Conservation (phyloP, 192 early-diverging fungal species). For the Coemansia guatemalensis region DNA sequence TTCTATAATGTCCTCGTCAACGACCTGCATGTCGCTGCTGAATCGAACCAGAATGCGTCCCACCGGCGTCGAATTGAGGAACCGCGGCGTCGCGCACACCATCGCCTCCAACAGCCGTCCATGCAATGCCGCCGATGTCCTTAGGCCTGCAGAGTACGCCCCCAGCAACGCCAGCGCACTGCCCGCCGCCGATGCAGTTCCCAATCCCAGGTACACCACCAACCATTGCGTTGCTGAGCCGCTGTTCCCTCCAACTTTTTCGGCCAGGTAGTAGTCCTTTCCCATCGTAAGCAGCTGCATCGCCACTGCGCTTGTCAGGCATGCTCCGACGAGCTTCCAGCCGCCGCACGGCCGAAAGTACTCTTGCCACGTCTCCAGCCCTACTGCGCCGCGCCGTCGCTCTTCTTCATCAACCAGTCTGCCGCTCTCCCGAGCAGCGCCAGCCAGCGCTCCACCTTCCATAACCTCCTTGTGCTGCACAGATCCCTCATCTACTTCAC, state of each 20-base stretch:
- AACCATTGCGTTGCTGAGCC: conserved; percentile 18
- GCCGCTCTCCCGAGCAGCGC: conserved; percentile 40
- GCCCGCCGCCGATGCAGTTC: conserved; percentile 11
- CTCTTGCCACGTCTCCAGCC: conserved; percentile 64
- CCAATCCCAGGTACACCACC: conserved; percentile 19
- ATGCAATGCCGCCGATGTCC: conserved; percentile 58
- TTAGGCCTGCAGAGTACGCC: conserved; percentile 22
- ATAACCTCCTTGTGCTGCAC: background rate
- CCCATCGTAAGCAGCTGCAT: conserved; percentile 52
- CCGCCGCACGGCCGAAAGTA: conserved; percentile 73
- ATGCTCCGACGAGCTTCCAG: conserved; percentile 51
- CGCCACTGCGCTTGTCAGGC: conserved; percentile 53
- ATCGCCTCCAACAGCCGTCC: conserved; percentile 57
- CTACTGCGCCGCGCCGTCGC: conserved; percentile 70
- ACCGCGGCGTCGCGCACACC: conserved; percentile 71
- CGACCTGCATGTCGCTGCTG: conserved; percentile 73
- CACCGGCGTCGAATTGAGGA: conserved; percentile 81
- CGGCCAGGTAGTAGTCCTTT: conserved; percentile 58
- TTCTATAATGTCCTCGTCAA: conserved; percentile 70
- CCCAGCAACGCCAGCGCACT: conserved; percentile 17
- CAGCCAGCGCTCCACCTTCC: background rate
- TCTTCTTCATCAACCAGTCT: conserved; percentile 79
- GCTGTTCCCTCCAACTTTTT: conserved; percentile 35
- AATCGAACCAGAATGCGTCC: conserved; percentile 82
- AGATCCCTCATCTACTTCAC: background rate